Base-by-base conservation (phyloP, 169 alveolate species). In the Cryptosporidium felis region DNA sequence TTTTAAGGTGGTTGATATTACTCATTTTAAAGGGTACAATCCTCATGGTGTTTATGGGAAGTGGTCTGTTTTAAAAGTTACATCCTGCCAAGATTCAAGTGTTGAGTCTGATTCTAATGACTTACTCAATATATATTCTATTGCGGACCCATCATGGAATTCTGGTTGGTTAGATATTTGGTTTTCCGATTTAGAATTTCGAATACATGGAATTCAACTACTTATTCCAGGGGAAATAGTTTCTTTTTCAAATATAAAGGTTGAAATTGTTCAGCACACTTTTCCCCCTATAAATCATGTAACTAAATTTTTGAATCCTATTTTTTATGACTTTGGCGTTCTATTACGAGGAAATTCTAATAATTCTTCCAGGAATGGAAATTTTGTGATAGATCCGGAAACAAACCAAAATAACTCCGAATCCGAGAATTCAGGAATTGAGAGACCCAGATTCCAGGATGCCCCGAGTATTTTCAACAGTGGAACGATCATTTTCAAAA, bases 111-210 rank as follows among this genome's bases (percentile, higher is more conserved):
- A 36, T 18, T 16, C 10, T 2, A 56, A 21, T 0, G n/a, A 18
- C 34, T 12, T 26, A 30, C 63, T 28, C 23, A 56, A 14, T 30
- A 28, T 56, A 12, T 63, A 44, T 44, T 23, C 26, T 8, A 5
- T 23, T 38, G 5, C 61, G 12, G 51, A 74, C 1, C 74, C 66
- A n/a, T 14, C 44, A 8, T 74, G 85, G 85, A 53, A n/a, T 36
- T 74, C 85, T 1, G 85, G 85, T 12, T 74, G 85, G 85, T 38
- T 53, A 18, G 85, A 74, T 56, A 51, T 74, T 38, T 74, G 85
- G 85, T 18, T 74, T 1, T 74, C 85, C 2, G 60, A 74, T n/a
- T 51, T 21, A 23, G 67, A 53, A 1, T 14, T 23, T 66, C 85
- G 10, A 60, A 67, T 21, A 61, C 80, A 59, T 58, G 63, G 36